Conservation (phyloP, 1,284 basidiomycete species). For the Apiotrichum veenhuisii region DNA sequence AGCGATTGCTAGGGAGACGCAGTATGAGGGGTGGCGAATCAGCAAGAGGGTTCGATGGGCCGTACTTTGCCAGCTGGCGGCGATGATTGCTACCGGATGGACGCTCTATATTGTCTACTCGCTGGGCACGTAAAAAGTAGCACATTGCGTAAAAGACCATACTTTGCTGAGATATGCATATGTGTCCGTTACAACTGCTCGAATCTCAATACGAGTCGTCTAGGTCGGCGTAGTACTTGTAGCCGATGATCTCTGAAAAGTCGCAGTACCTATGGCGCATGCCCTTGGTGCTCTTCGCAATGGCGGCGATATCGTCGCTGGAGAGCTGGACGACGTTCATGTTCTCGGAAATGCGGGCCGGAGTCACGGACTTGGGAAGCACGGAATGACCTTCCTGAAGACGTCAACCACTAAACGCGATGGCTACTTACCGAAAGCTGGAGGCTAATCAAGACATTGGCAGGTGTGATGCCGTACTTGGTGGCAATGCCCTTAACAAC, state of each 20-base stretch:
- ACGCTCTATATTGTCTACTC: constrained; percentile 35
- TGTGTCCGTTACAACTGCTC: neutral
- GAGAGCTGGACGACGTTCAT: constrained; percentile 7
- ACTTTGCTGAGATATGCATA: no score
- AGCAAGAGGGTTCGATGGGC: no score
- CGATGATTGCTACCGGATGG: neutral
- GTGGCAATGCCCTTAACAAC: constrained; percentile 60
- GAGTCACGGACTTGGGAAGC: constrained; percentile 63
- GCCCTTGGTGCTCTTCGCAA: constrained; percentile 6
- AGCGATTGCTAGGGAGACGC: no score
- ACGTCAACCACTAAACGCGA: no score
- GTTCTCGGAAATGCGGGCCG: constrained; percentile 45
- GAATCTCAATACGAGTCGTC: constrained; percentile 16
- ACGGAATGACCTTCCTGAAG: constrained; percentile 64
- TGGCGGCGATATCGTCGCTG: constrained; percentile 4
- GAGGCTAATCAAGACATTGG: constrained; percentile 51
- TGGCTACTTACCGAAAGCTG: no score
- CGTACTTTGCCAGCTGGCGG: neutral
- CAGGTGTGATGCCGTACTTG: constrained; percentile 58
- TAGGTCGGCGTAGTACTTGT: constrained; percentile 21
- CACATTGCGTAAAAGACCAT: no score
- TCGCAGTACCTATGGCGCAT: constrained; percentile 22
- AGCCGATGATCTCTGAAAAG: constrained; percentile 20
- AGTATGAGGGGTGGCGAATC: no score
- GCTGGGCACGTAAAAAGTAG: constrained; percentile 22